phyloP scores from a whole-genome alignment of 352 stramenopile species.

The Peronosclerospora sorghi region DNA sequence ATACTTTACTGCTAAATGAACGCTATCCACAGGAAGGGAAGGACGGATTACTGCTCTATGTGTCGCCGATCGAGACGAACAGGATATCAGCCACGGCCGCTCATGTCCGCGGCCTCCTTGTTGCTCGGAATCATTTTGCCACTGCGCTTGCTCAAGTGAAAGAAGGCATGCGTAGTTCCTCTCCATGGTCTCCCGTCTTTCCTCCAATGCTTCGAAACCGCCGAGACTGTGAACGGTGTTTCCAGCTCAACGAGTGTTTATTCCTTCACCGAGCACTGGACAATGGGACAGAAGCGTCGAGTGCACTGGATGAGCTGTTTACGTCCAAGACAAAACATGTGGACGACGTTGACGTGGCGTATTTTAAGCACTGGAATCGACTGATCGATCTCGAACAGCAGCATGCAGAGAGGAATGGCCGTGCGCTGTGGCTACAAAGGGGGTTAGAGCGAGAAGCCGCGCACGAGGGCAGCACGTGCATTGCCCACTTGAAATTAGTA shows the following conservation, averaged over 20 bases:
- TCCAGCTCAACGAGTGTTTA: conserved; percentile 77
- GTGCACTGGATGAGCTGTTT: conserved; percentile 62
- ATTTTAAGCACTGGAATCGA: conserved; percentile 67
- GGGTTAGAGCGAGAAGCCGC: conserved; percentile 45
- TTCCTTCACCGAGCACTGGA: conserved; percentile 73
- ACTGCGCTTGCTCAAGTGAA: conserved; percentile 50
- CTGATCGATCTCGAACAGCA: conserved; percentile 71
- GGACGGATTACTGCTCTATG: conserved; percentile 65
- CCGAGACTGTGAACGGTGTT: conserved; percentile 68
- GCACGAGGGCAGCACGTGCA: conserved; percentile 39
- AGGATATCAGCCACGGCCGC: conserved; percentile 41
- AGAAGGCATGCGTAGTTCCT: conserved; percentile 34
- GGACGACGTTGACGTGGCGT: conserved; percentile 31
- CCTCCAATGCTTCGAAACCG: conserved; percentile 63
- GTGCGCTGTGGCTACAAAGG: conserved; percentile 52
- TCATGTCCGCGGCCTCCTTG: conserved; percentile 56
- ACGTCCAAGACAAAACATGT: conserved; percentile 46
- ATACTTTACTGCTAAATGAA: conserved; percentile 74
- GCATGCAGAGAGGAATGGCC: conserved; percentile 53
- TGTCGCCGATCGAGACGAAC: conserved; percentile 57
- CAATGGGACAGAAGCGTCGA: conserved; percentile 52
- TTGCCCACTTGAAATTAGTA: conserved; percentile 43
- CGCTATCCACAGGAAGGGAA: conserved; percentile 54
- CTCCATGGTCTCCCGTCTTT: conserved; percentile 36
- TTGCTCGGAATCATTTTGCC: conserved; percentile 58